phyloP scores from a whole-genome alignment of 2,329 filamentous ascomycete species.

The Aspergillus sp. region DNA sequence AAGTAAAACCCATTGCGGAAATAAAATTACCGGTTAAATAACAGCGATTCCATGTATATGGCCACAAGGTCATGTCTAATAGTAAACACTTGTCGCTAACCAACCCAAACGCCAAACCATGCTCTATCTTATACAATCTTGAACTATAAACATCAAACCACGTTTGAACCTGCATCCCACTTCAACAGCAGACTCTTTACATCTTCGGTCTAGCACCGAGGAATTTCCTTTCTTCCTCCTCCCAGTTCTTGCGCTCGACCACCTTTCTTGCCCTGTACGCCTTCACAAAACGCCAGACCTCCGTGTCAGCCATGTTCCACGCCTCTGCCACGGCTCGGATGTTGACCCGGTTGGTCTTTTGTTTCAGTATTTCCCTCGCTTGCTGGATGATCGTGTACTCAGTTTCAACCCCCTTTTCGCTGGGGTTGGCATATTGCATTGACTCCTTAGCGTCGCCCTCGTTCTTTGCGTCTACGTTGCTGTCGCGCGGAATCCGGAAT shows the following conservation, averaged over 20 bases:
- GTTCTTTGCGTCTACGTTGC: constrained; percentile 40
- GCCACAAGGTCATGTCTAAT: no score
- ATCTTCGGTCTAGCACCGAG: constrained; percentile 44
- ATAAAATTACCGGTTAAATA: no score
- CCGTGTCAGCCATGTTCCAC: constrained; percentile 63
- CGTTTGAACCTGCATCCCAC: neutral
- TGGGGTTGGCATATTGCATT: constrained; percentile 37
- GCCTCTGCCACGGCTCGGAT: constrained; percentile 49
- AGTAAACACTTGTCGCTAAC: no score
- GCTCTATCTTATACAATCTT: neutral
- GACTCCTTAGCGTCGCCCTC: constrained; percentile 34
- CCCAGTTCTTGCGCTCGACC: constrained; percentile 59
- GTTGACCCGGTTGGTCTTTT: constrained; percentile 36
- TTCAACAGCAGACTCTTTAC: neutral
- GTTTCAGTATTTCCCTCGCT: constrained; percentile 47
- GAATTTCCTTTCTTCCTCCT: constrained; percentile 59
- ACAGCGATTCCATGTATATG: no score
- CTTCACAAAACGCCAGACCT: constrained; percentile 64
- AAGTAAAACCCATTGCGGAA: no score
- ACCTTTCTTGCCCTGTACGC: constrained; percentile 58
- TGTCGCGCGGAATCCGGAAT: constrained; percentile 67
- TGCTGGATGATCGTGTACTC: constrained; percentile 53
- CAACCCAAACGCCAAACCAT: neutral
- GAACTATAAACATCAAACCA: neutral
- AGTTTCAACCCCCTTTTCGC: constrained; percentile 35